These are phyloP conservation scores for Neofusicoccum umdonicola DNA, from an alignment of 2,329 filamentous ascomycete genomes.

Conservation along the genomic window DNA sequence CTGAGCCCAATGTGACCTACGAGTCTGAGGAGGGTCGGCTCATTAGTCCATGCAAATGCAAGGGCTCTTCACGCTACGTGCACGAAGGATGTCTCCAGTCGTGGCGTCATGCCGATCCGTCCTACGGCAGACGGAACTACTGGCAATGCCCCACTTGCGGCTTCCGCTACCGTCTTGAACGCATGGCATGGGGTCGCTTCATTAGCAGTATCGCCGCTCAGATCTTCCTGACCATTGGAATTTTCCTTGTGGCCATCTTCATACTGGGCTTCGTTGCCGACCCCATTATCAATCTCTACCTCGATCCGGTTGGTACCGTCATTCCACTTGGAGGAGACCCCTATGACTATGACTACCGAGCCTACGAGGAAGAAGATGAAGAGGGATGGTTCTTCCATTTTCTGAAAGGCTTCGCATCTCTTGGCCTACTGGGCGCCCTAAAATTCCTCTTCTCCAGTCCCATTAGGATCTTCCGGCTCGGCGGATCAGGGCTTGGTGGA, in stretches of 20 bases:
- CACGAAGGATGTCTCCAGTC: slow-evolving; percentile 84
- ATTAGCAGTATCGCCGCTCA: slow-evolving; percentile 58
- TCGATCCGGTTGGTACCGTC: slow-evolving; percentile 59
- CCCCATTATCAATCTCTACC: slow-evolving; percentile 83
- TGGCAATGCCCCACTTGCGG: slow-evolving; percentile 87
- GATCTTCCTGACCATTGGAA: slow-evolving; percentile 65
- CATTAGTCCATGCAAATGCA: slow-evolving; percentile 88
- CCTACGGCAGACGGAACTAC: slow-evolving; percentile 65
- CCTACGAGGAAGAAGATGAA: slow-evolving; percentile 46
- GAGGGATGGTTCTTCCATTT: slow-evolving; percentile 78
- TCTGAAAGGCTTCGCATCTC: slow-evolving; percentile 81
- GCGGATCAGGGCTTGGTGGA: slow-evolving; percentile 55
- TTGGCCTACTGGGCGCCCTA: slow-evolving; percentile 80
- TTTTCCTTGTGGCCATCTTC: slow-evolving; percentile 73
- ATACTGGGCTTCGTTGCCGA: slow-evolving; percentile 87
- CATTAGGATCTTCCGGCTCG: slow-evolving; percentile 62
- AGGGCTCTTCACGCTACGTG: slow-evolving; percentile 88
- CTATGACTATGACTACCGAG: background rate
- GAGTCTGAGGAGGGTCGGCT: slow-evolving; percentile 73
- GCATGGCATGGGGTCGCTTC: slow-evolving; percentile 71
- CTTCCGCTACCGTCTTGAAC: slow-evolving; percentile 76
- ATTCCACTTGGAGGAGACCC: slow-evolving; percentile 4
- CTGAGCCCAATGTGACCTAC: slow-evolving; percentile 61
- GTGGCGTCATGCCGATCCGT: slow-evolving; percentile 75
- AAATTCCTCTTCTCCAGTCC: slow-evolving; percentile 76